phyloP scores from a whole-genome alignment of 208 protist genomes.

The Crithidia mellificae region DNA sequence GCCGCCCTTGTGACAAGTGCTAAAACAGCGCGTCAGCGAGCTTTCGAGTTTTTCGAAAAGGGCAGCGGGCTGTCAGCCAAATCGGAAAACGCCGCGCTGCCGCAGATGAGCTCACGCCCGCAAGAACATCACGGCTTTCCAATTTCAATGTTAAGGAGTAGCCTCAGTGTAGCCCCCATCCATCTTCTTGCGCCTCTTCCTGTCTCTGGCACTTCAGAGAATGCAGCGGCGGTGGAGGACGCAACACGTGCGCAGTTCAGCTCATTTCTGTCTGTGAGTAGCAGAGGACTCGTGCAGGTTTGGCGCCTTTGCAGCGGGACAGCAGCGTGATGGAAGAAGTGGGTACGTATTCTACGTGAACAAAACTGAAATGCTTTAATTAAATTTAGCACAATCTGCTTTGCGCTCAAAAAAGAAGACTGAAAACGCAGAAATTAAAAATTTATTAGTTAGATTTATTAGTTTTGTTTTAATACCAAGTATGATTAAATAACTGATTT shows the following conservation, averaged over 20 bases:
- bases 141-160: no score
- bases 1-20: not conserved
- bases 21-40: slow-evolving; percentile 6
- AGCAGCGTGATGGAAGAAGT: no score
- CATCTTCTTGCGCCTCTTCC: slow-evolving; percentile 12
- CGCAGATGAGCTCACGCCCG: not conserved
- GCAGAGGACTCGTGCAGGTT: slow-evolving; percentile 26
- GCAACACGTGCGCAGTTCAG: no score
- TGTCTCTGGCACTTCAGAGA: not conserved
- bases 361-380: no score
- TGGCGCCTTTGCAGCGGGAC: slow-evolving; percentile 2
- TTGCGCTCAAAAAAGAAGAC: no score
- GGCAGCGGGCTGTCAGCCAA: not conserved
- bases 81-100: not conserved
- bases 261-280: slow-evolving; percentile 5
- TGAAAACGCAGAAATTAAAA: no score
- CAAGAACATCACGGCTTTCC: not conserved
- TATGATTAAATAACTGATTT: no score
- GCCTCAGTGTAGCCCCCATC: not conserved
- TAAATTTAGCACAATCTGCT: no score
- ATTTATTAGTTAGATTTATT: no score
- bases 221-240: no score
- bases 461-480: no score
- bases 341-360: no score
- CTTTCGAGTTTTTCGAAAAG: slow-evolving; percentile 11